Conservation (phyloP, 768 basidiomycete species). For the Boletales sp. region DNA sequence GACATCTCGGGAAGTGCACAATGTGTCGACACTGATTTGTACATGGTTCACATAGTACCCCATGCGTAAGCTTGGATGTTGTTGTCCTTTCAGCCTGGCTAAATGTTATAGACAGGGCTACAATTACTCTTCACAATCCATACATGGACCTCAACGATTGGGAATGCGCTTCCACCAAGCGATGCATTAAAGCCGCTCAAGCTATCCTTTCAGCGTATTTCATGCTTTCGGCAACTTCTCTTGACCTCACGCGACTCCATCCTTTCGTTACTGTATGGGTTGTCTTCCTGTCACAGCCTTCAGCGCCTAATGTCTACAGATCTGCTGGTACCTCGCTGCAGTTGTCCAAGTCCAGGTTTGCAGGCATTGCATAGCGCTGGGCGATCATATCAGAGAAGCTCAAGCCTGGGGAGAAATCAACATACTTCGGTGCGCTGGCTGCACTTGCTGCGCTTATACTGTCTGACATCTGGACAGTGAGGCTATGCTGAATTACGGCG, state of each 20-base stretch:
- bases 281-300: slow-evolving; percentile 2
- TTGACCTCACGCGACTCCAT: slow-evolving; percentile 76
- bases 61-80: slow-evolving; percentile 59
- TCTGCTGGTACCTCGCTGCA: slow-evolving; percentile 89
- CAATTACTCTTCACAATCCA: slow-evolving; percentile 83
- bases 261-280: slow-evolving; percentile 73
- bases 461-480: slow-evolving; percentile 42
- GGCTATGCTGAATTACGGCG: slow-evolving; percentile 81
- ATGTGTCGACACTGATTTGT: slow-evolving; percentile 75
- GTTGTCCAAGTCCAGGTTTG: slow-evolving; percentile 84
- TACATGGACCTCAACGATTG: slow-evolving; percentile 75
- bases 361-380: slow-evolving; percentile 80
- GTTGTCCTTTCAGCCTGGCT: slow-evolving; percentile 2
- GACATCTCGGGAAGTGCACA: slow-evolving; percentile 53
- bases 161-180: slow-evolving; percentile 57
- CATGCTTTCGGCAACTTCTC: slow-evolving; percentile 73
- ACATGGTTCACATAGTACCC: slow-evolving; percentile 83
- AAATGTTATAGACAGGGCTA: slow-evolving; percentile 50
- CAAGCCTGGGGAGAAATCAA: slow-evolving; percentile 89
- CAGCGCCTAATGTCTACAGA: slow-evolving; percentile 40
- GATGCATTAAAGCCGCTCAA: slow-evolving; percentile 74
- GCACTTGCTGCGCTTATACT: neutral
- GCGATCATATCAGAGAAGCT: slow-evolving; percentile 70
- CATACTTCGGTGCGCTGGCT: slow-evolving; percentile 57
- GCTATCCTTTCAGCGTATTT: slow-evolving; percentile 74